phyloP scores from a whole-genome alignment of 768 basidiomycete genomes.

The Podaxis pistillaris region DNA sequence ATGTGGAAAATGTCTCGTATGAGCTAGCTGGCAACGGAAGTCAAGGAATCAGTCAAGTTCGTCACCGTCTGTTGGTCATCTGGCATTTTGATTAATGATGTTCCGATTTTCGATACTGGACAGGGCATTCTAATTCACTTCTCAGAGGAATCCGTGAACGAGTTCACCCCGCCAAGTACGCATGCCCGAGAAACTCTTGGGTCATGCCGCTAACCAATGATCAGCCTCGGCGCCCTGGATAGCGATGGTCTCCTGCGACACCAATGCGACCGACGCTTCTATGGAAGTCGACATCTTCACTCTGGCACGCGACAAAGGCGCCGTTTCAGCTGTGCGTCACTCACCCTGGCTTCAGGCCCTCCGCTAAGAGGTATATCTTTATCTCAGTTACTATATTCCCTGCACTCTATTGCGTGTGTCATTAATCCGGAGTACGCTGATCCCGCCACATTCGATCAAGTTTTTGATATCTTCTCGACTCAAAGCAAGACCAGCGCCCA shows the following conservation, averaged over 20 bases:
- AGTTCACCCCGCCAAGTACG: conserved; percentile 49
- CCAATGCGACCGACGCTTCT: conserved; percentile 66
- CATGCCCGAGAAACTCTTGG: background rate
- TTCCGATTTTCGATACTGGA: conserved; percentile 2
- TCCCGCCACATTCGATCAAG: conserved; percentile 54
- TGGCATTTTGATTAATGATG: background rate
- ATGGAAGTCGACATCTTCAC: conserved; percentile 76
- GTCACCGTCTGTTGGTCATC: background rate
- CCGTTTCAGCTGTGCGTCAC: conserved; percentile 67
- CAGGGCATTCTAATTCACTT: conserved; percentile 87
- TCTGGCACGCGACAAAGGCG: conserved; percentile 74
- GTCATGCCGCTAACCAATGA: conserved; percentile 17
- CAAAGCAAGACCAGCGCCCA: conserved; percentile 57
- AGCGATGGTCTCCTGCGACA: conserved; percentile 82
- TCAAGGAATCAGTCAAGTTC: conserved; percentile 54
- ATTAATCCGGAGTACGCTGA: conserved; percentile 73
- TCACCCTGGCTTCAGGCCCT: background rate
- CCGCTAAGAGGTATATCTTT: background rate
- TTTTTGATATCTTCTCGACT: conserved; percentile 75
- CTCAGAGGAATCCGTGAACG: conserved; percentile 54
- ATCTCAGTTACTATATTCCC: conserved; percentile 75
- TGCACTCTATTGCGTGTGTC: conserved; percentile 66
- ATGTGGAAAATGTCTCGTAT: conserved; percentile 54
- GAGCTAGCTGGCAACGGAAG: conserved; percentile 53
- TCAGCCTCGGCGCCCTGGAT: conserved; percentile 85